Conservation (phyloP, 768 basidiomycete genomes). For the Pholiota molesta region DNA sequence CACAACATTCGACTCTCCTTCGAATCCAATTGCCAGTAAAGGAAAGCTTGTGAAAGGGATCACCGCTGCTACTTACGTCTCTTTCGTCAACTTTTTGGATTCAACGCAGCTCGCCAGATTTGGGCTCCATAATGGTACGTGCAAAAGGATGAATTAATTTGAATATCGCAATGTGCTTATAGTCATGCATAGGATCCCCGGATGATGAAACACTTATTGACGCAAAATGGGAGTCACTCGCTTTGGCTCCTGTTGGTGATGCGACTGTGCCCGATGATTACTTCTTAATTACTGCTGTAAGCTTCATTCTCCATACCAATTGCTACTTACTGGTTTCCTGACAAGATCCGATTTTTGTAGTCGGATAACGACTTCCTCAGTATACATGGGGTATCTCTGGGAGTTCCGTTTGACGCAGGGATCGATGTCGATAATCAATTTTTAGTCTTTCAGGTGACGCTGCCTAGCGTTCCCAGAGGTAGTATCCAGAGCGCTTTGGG, state of each 20-base stretch:
- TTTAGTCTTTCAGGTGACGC: conserved; percentile 58
- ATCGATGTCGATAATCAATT: conserved; percentile 62
- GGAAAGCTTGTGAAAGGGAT: conserved; percentile 50
- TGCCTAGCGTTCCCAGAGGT: conserved; percentile 38
- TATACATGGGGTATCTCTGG: conserved; percentile 49
- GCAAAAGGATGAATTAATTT: background rate
- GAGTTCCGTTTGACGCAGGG: conserved; percentile 52
- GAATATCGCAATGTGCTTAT: background rate
- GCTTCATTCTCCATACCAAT: conserved; percentile 19
- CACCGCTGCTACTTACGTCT: conserved; percentile 54
- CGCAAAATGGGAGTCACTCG: conserved; percentile 69
- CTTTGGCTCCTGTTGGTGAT: conserved; percentile 58
- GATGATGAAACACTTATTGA: conserved; percentile 55
- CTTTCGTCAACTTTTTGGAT: conserved; percentile 61
- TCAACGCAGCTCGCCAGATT: conserved; percentile 57
- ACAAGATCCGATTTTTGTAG: conserved; percentile 23
- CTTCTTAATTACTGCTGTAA: conserved; percentile 65
- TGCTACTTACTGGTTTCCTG: background rate
- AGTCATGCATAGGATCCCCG: conserved; percentile 23
- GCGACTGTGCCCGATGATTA: conserved; percentile 59
- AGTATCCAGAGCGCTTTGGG: conserved; percentile 20
- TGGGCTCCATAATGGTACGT: conserved; percentile 61
- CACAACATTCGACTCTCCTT: conserved; percentile 54
- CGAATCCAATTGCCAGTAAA: conserved; percentile 51
- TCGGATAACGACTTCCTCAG: conserved; percentile 67